These are phyloP conservation scores for Saccharomycopsis babjevae DNA, from an alignment of 805 yeast species.

Conservation along the genomic window DNA sequence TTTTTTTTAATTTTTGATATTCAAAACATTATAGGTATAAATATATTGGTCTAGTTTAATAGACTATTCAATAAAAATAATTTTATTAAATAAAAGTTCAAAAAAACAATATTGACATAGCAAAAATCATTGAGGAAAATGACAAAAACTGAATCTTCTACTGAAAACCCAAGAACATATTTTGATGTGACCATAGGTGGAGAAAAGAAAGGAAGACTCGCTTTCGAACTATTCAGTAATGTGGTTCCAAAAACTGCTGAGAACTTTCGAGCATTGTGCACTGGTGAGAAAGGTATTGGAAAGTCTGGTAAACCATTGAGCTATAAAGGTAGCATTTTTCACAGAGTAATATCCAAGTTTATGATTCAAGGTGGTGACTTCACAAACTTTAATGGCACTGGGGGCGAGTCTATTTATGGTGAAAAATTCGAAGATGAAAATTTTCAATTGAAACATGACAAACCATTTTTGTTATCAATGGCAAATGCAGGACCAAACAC, in stretches of 20 bases:
- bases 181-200: conserved; percentile 75
- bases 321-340: conserved; percentile 85
- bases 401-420: conserved; percentile 77
- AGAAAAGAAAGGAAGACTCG: conserved; percentile 60
- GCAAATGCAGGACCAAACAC: conserved; percentile 96
- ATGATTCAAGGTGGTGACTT: conserved; percentile 97
- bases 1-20: too few relatives aligned
- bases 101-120: too few relatives aligned
- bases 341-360: conserved; percentile 78
- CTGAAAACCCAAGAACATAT: conserved; percentile 43
- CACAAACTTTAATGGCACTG: conserved; percentile 62
- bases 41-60: too few relatives aligned
- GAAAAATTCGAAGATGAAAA: conserved; percentile 87
- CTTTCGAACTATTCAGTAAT: conserved; percentile 62
- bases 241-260: conserved; percentile 84
- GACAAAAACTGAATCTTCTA: not conserved
- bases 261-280: conserved; percentile 79
- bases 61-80: too few relatives aligned
- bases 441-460: conserved; percentile 63
- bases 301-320: conserved; percentile 52
- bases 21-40: too few relatives aligned
- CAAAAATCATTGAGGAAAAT: not conserved
- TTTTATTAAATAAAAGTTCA: too few relatives aligned
- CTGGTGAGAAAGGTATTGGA: conserved; percentile 75
- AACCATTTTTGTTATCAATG: conserved; percentile 87